Percentiles rank a stretch among this genome's conserved stretches.
These are phyloP conservation scores for Solanum virginianum DNA, from an alignment of 257 asterid species.

Conservation along the genomic window DNA sequence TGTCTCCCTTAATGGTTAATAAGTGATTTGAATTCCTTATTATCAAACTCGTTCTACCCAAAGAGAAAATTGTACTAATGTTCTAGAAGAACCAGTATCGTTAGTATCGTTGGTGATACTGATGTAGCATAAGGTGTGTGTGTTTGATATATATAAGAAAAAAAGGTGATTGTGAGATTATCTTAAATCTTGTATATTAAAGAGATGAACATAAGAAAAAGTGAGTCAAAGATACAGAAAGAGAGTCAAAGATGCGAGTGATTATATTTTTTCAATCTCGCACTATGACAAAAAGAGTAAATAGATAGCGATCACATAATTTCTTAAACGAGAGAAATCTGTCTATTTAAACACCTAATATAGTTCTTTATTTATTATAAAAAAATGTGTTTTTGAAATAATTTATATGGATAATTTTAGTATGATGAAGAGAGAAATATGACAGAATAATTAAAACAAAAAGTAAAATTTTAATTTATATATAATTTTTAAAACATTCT, in stretches of 20 bases:
- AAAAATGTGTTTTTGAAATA: not conserved
- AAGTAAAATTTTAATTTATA: not conserved
- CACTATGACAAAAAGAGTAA: not conserved
- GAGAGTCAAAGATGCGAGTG: not conserved
- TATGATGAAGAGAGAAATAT: not conserved
- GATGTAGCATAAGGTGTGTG: not conserved
- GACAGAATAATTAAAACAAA: not conserved
- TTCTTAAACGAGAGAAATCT: not conserved
- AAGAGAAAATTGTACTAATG: not conserved
- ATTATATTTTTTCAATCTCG: not conserved
- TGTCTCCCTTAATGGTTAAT: not conserved
- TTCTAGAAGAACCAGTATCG: not conserved
- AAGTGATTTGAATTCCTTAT: not conserved
- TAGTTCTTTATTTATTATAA: not conserved
- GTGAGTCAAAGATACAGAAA: not conserved
- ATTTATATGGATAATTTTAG: not conserved
- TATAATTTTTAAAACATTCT: not conserved
- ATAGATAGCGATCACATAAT: not conserved
- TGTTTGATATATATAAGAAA: not conserved
- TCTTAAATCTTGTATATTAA: not conserved
- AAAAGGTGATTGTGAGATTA: not conserved
- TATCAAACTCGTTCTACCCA: not conserved
- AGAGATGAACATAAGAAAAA: not conserved
- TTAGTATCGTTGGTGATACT: not conserved
- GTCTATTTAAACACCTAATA: not conserved